Evolutionary conservation across 2,329 filamentous ascomycete species (phyloP).

Genomic region (Fusarium incarnatum): DNA sequence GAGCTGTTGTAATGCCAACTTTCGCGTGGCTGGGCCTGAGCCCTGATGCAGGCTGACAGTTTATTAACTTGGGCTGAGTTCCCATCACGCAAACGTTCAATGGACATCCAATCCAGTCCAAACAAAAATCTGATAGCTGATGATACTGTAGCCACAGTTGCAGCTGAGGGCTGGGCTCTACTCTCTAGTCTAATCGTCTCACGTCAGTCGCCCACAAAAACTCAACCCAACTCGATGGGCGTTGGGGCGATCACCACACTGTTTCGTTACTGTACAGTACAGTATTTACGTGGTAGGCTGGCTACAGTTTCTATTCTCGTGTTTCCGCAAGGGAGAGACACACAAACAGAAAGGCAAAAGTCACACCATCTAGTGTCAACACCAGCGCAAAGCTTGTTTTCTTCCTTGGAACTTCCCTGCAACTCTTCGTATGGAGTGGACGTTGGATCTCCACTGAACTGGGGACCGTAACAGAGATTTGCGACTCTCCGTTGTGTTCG

Average conservation of each 20-base stretch:
- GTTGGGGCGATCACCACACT: conserved; percentile 21
- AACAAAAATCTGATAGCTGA: neutral
- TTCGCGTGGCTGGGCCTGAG: conserved; percentile 16
- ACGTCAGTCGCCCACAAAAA: conserved; percentile 28
- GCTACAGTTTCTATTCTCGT: conserved; percentile 31
- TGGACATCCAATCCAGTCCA: conserved; percentile 1
- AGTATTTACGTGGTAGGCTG: neutral
- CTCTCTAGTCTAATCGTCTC: conserved; percentile 24
- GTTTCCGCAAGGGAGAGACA: neutral
- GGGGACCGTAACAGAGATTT: conserved; percentile 17
- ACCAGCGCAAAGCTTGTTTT: conserved; percentile 33
- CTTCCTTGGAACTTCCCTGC: conserved; percentile 22
- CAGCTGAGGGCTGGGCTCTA: conserved; percentile 20
- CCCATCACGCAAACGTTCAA: conserved; percentile 20
- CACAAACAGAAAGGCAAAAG: conserved; percentile 10
- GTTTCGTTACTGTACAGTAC: neutral
- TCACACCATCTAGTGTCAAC: conserved; percentile 32
- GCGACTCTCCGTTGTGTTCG: neutral
- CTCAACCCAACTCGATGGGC: conserved; percentile 5
- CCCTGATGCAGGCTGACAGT: conserved; percentile 23
- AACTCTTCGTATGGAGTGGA: conserved; percentile 32
- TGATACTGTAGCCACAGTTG: conserved; percentile 19
- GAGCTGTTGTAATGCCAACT: neutral
- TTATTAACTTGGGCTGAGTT: conserved; percentile 3
- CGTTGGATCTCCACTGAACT: conserved; percentile 29